Conservation (phyloP, 345 rosid species). For the Moricandia arvensis region DNA sequence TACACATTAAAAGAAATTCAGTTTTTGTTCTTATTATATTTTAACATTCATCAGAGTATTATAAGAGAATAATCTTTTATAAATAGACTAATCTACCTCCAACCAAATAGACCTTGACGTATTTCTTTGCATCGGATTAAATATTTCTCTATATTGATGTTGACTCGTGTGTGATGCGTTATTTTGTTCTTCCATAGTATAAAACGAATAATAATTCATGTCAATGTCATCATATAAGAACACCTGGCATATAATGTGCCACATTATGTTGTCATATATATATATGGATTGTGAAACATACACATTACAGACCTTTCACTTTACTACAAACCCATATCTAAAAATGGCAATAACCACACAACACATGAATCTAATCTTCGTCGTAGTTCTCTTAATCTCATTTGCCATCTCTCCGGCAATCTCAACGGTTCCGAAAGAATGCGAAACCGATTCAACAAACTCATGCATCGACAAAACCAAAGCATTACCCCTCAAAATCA, state of each 20-base stretch:
- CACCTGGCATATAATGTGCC: not conserved
- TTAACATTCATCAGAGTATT: not conserved
- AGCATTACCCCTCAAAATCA: constrained; percentile 55
- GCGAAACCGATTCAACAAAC: constrained; percentile 26
- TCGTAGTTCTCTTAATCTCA: constrained; percentile 19
- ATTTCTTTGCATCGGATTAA: not conserved
- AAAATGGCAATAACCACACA: constrained; percentile 17
- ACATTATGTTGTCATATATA: not conserved
- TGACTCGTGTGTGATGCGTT: constrained; percentile 19
- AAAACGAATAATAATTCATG: constrained; percentile 18
- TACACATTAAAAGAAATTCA: not conserved
- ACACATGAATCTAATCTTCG: constrained; percentile 25
- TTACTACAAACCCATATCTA: not conserved
- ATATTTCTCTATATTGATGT: not conserved
- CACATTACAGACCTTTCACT: not conserved
- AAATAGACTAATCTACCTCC: not conserved
- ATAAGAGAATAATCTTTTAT: not conserved
- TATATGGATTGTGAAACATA: not conserved
- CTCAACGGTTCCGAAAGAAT: constrained; percentile 35
- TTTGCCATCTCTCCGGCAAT: constrained; percentile 26
- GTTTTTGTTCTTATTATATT: not conserved
- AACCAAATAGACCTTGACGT: not conserved
- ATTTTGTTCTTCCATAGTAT: not conserved
- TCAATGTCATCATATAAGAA: not conserved
- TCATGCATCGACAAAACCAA: constrained; percentile 49